phyloP scores from a whole-genome alignment of 768 basidiomycete genomes.

The Leucogyrophana mollusca region DNA sequence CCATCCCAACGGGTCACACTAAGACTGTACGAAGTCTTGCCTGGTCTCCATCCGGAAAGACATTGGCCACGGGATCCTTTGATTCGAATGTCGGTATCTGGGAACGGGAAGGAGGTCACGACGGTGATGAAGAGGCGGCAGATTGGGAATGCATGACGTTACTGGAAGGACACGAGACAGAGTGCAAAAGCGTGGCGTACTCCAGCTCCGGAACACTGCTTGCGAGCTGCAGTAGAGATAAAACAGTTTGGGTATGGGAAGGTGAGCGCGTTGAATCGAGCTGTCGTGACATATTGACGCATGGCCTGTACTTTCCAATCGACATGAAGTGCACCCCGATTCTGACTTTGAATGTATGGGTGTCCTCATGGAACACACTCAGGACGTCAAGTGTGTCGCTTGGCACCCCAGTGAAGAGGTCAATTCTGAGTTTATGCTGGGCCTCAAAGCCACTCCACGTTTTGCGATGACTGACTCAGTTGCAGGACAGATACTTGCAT shows the following conservation, averaged over 20 bases:
- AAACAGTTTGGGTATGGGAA: slow-evolving; percentile 99
- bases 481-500: slow-evolving; percentile 80
- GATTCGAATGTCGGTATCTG: slow-evolving; percentile 91
- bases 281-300: neutral
- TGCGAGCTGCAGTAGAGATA: slow-evolving; percentile 95
- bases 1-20: slow-evolving; percentile 80
- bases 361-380: slow-evolving; percentile 94
- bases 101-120: slow-evolving; percentile 60
- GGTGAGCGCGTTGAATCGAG: slow-evolving; percentile 43
- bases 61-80: slow-evolving; percentile 90
- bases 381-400: slow-evolving; percentile 92
- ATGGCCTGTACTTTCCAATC: slow-evolving; percentile 2
- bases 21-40: slow-evolving; percentile 85
- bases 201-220: slow-evolving; percentile 72
- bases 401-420: slow-evolving; percentile 98
- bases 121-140: slow-evolving; percentile 32
- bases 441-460: slow-evolving; percentile 3
- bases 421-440: slow-evolving; percentile 14
- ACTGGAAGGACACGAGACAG: slow-evolving; percentile 93
- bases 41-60: slow-evolving; percentile 86
- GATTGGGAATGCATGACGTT: slow-evolving; percentile 90
- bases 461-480: slow-evolving; percentile 15
- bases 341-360: slow-evolving; percentile 92
- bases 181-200: slow-evolving; percentile 91
- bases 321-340: slow-evolving; percentile 74